A percentile compares a stretch with the other conserved stretches of the same genome.
Conservation (phyloP, 2,329 filamentous ascomycete species). For the Sphaerulina musiva region DNA sequence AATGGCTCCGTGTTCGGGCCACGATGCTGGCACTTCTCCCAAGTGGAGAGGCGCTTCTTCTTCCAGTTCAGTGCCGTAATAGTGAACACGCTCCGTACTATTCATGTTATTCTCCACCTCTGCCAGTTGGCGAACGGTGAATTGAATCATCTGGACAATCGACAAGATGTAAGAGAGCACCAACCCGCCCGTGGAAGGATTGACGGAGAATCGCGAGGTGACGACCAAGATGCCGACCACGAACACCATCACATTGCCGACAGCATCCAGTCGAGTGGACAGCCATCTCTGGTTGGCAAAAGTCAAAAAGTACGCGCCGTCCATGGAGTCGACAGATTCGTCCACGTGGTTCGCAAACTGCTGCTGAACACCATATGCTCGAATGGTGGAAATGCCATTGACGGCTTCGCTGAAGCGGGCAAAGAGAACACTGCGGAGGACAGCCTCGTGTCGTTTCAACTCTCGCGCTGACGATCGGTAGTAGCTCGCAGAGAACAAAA, state of each 20-base stretch:
- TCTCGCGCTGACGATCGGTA: constrained; percentile 88
- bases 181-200: constrained; percentile 76
- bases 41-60: constrained; percentile 82
- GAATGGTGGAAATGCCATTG: constrained; percentile 73
- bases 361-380: constrained; percentile 76
- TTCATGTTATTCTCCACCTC: constrained; percentile 99
- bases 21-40: constrained; percentile 60
- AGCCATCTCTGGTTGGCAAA: constrained; percentile 96
- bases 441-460: constrained; percentile 87
- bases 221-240: constrained; percentile 84
- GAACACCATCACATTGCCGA: constrained; percentile 80
- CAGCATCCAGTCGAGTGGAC: constrained; percentile 72
- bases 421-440: constrained; percentile 81
- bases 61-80: constrained; percentile 81
- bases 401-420: constrained; percentile 87
- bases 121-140: constrained; percentile 85
- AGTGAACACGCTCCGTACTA: constrained; percentile 81
- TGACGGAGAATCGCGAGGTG: constrained; percentile 78
- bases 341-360: constrained; percentile 67
- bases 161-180: constrained; percentile 89
- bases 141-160: constrained; percentile 93
- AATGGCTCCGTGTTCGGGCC: constrained; percentile 78
- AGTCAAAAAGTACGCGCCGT: constrained; percentile 87
- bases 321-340: constrained; percentile 78
- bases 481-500: constrained; percentile 76